phyloP scores from a whole-genome alignment of 2,329 filamentous ascomycete species.

The Neonectria ditissima region DNA sequence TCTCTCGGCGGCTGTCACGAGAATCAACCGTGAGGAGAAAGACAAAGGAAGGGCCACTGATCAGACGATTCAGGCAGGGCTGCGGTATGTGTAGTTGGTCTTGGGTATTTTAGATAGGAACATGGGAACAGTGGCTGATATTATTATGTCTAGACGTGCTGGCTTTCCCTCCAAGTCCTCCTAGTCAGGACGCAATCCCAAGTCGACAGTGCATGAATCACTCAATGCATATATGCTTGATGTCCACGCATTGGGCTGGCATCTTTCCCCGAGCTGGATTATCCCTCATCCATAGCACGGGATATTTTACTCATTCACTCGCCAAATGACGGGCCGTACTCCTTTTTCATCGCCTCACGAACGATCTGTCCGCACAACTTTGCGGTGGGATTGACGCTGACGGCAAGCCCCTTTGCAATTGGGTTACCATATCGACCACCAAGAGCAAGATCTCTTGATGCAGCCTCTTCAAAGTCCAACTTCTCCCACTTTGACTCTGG shows the following conservation, averaged over 20 bases:
- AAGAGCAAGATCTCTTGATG: slow-evolving; percentile 71
- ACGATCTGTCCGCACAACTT: slow-evolving; percentile 79
- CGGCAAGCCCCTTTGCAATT: slow-evolving; percentile 72
- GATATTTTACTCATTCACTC: slow-evolving; percentile 42
- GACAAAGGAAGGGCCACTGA: slow-evolving; percentile 65
- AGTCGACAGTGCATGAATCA: neutral
- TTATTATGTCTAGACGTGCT: slow-evolving; percentile 44
- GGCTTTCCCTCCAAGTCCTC: slow-evolving; percentile 44
- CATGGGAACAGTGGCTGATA: slow-evolving; percentile 19
- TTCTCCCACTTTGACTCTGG: slow-evolving; percentile 63
- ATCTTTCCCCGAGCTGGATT: neutral
- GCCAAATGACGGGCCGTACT: slow-evolving; percentile 67
- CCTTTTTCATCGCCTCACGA: slow-evolving; percentile 75
- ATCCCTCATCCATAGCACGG: slow-evolving; percentile 23
- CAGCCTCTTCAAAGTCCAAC: slow-evolving; percentile 71
- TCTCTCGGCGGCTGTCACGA: slow-evolving; percentile 64
- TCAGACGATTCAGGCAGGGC: slow-evolving; percentile 61
- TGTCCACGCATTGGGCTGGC: neutral
- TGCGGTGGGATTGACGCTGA: slow-evolving; percentile 74
- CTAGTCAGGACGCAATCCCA: slow-evolving; percentile 13
- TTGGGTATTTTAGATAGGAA: neutral
- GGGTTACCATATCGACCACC: slow-evolving; percentile 75
- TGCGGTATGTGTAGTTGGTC: slow-evolving; percentile 50
- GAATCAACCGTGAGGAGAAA: slow-evolving; percentile 71
- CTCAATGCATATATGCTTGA: neutral